Percentiles rank a stretch among this genome's conserved stretches.
Evolutionary conservation across 768 basidiomycete species (phyloP).

Genomic region (Artomyces pyxidatus): DNA sequence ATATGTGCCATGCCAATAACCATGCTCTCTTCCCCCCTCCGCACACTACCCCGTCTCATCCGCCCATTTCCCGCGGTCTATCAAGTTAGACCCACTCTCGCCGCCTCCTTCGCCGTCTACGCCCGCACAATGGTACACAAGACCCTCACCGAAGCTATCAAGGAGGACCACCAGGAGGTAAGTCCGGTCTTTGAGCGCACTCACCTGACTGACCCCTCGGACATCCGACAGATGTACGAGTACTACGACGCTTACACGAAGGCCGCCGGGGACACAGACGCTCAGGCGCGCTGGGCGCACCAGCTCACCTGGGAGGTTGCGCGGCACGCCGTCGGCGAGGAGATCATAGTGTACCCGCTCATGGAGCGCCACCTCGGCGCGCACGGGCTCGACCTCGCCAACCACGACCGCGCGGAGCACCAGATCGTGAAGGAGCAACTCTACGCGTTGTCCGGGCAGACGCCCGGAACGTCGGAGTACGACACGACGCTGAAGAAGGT

Average conservation of each 20-base stretch:
- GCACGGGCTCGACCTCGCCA: conserved; percentile 40
- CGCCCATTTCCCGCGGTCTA: not conserved
- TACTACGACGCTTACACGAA: conserved; percentile 43
- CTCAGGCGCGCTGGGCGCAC: conserved; percentile 44
- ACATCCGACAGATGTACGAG: conserved; percentile 40
- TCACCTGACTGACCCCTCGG: not conserved
- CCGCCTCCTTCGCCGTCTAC: not conserved
- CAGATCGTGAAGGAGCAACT: conserved; percentile 34
- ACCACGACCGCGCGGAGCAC: conserved; percentile 51
- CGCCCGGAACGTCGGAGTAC: conserved; percentile 36
- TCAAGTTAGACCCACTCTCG: not conserved
- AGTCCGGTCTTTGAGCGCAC: not conserved
- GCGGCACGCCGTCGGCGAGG: conserved; percentile 53
- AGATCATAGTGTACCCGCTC: conserved; percentile 56
- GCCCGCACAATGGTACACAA: conserved; percentile 19
- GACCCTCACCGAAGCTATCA: conserved; percentile 35
- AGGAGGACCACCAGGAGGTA: conserved; percentile 44
- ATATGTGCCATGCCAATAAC: too few species aligned
- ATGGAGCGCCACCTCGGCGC: conserved; percentile 50
- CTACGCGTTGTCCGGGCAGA: conserved; percentile 38
- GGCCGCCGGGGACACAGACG: conserved; percentile 33
- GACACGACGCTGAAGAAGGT: conserved; percentile 33
- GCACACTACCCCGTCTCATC: not conserved
- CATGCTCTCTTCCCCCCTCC: not conserved
- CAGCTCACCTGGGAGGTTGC: conserved; percentile 57